Evolutionary conservation across 2,329 filamentous ascomycete genomes (phyloP).

Genomic region (Cyclaneusma minus): DNA sequence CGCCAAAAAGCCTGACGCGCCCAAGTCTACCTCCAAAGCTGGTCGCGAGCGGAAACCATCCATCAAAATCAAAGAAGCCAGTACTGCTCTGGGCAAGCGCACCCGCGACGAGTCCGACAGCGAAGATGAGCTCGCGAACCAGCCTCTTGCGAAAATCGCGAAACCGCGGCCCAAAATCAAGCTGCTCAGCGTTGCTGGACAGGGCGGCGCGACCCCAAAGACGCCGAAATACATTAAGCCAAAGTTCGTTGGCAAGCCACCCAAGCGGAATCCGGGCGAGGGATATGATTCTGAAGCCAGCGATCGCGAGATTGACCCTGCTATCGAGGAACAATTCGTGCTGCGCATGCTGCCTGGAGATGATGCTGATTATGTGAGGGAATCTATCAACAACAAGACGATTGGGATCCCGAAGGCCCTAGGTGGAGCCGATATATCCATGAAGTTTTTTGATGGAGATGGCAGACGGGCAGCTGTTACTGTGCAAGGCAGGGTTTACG

Average conservation of each 20-base stretch:
- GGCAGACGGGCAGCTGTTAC: slow-evolving; percentile 43
- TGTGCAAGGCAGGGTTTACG: slow-evolving; percentile 46
- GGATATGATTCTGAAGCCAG: slow-evolving; percentile 95
- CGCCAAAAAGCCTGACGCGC: slow-evolving; percentile 8
- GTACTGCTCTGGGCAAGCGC: slow-evolving; percentile 35
- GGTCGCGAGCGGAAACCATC: slow-evolving; percentile 44
- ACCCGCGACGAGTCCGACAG: slow-evolving; percentile 37
- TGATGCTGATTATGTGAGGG: slow-evolving; percentile 69
- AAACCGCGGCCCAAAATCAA: slow-evolving; percentile 30
- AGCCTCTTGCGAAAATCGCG: slow-evolving; percentile 17
- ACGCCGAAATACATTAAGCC: slow-evolving; percentile 33
- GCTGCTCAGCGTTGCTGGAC: slow-evolving; percentile 22
- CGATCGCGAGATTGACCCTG: slow-evolving; percentile 73
- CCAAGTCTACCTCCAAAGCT: slow-evolving; percentile 32
- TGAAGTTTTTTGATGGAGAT: slow-evolving; percentile 63
- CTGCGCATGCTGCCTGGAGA: slow-evolving; percentile 76
- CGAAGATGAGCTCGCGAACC: slow-evolving; percentile 23
- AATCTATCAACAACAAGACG: slow-evolving; percentile 59
- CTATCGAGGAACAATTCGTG: slow-evolving; percentile 80
- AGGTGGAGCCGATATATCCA: slow-evolving; percentile 60
- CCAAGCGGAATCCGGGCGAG: slow-evolving; percentile 59
- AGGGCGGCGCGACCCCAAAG: slow-evolving; percentile 13
- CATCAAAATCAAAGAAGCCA: slow-evolving; percentile 37
- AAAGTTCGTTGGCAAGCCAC: slow-evolving; percentile 51
- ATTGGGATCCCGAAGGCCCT: slow-evolving; percentile 50